Base-by-base conservation (phyloP, 2,329 filamentous ascomycete species). In the Biscogniauxia mediterranea region DNA sequence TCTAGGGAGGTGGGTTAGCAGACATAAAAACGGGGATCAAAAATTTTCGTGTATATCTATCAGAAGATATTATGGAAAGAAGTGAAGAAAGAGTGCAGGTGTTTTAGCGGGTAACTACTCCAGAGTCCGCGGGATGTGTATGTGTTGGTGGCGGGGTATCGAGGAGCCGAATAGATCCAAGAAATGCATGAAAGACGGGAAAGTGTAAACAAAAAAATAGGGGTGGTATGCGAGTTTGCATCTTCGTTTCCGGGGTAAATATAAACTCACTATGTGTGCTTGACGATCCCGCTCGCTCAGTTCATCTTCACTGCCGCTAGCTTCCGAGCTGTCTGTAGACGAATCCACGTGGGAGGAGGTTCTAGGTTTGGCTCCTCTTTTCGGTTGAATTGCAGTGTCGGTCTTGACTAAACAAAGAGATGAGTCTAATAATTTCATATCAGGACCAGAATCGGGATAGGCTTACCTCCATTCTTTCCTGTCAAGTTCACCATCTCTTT, bases 191-290 rank as follows among this genome's bases (percentile, higher is more conserved):
- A n/a, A n/a, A n/a, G 17, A 46, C 13, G 38, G 15, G 38, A 46
- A 46, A n/a, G 38, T n/a, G 5, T 15, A 15, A 15, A n/a, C 15
- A 46, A n/a, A 3, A 46, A 7, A 46, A 46, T n/a, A n/a, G 15
- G 15, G 6, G 38, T 11, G 13, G 15, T 5, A 46, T 46, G 38
- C 38, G 38, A 3, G 38, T 9, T n/a, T 26, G 8, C 6, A n/a
- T 7, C 6, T 53, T n/a, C 8, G 52, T 8, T 38, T 32, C n/a
- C 6, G 15, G 17, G 52, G 17, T 19, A 54, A 19, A 32, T 19
- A 21, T 11, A 9, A 56, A 61, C 59, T 54, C 59, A 66, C 64
- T 38, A 52, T 23, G 21, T 61, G 63, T 8, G 63, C 63, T 60
- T 49, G 2, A 26, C 5, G 26, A 54, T 63, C 57, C 21, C 32